Base-by-base conservation (phyloP, 192 early-diverging fungal genomes). In the Coemansia reversa region DNA sequence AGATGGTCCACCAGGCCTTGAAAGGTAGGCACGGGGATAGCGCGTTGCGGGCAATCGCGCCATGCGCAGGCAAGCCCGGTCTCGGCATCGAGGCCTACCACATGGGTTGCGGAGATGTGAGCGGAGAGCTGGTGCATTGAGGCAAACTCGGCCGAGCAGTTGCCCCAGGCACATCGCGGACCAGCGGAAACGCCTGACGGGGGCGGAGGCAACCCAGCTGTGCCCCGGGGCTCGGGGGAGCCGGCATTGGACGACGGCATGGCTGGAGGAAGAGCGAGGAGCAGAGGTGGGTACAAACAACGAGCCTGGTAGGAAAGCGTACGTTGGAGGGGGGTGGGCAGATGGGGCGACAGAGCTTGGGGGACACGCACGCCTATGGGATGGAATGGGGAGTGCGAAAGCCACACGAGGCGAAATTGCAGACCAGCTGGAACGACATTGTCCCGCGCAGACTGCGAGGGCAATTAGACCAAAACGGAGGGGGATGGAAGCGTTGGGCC, bases 101-200 rank as follows among this genome's bases (percentile, higher is more conserved):
- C 45, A 59, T 79, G 77, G 58, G 58, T 63, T 28, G 55, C 24
- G 25, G 57, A 57, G 22, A 79, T 60, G 35, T 79, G 77, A 12
- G 48, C 55, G 39, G 67, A 67, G 20, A 79, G 65, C 39, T 49
- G 55, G 53, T 66, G 48, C 56, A 66, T 48, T 2, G 71, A 55
- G 28, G 42, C 39, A 29, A 79, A 74, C 25, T 68, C 59, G 16
- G 29, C 50, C 20, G 53, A 14, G 58, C 93, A 94, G 0, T 62
- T 69, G 28, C 62, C 55, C 93, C 93, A 95, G 11, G 82, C 74
- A 51, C 93, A 94, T 14, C 58, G 65, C 49, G 63, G 39, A 9
- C 52, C 35, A 39, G 22, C 32, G 35, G 56, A 35, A 19, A 22
- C 19, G 28, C 32, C 45, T n/a, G 55, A 23, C 9, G 58, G 42